Percentiles rank a stretch among this genome's conserved stretches.
Conservation (phyloP, 1,139 yeast genomes). For the Meyerozyma athensensis region DNA sequence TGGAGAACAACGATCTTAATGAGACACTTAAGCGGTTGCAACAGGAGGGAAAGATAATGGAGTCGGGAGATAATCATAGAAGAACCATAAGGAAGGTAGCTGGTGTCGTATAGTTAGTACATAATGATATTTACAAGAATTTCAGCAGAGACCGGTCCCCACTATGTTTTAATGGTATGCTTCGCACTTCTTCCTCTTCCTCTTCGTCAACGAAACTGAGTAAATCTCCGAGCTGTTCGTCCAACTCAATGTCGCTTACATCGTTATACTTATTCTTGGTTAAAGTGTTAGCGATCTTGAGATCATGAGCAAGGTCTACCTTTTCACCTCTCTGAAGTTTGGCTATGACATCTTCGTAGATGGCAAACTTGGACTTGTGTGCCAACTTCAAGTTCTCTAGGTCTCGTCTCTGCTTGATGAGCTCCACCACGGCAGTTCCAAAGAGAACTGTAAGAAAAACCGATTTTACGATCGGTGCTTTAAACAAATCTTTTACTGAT, state of each 20-base stretch:
- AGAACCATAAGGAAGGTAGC: conserved; percentile 56
- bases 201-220: conserved; percentile 28
- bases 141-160: conserved; percentile 3
- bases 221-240: conserved; percentile 35
- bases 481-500: conserved; percentile 14
- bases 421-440: conserved; percentile 38
- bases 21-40: conserved; percentile 66
- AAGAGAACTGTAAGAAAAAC: conserved; percentile 34
- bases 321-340: conserved; percentile 28
- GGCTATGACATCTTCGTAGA: conserved; percentile 27
- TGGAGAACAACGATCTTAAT: conserved; percentile 67
- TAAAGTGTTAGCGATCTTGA: conserved; percentile 33
- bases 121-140: conserved; percentile 2
- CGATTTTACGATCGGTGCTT: conserved; percentile 36
- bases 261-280: conserved; percentile 28
- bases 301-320: conserved; percentile 35
- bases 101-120: conserved; percentile 10
- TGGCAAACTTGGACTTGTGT: conserved; percentile 27
- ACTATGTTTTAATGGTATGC: neutral
- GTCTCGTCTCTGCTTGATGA: conserved; percentile 31
- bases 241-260: conserved; percentile 36
- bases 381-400: conserved; percentile 26
- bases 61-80: conserved; percentile 71
- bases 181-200: neutral
- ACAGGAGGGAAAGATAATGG: conserved; percentile 69